Evolutionary conservation across 768 basidiomycete genomes (phyloP).

Genomic region (Leccinellum luteum): DNA sequence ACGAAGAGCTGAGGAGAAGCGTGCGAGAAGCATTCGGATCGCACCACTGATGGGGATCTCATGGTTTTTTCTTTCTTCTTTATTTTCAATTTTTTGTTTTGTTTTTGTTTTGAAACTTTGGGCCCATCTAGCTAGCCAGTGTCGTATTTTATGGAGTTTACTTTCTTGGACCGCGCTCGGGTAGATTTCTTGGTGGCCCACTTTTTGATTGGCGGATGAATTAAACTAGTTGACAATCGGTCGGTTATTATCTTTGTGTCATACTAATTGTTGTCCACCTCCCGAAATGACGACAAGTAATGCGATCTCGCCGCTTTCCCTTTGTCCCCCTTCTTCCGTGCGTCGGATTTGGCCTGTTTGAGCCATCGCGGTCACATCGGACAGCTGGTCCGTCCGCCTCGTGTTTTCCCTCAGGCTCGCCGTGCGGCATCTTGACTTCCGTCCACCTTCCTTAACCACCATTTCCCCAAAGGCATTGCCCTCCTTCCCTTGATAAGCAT

Average conservation of each 20-base stretch:
- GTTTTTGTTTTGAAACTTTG: neutral
- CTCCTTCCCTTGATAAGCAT: constrained; percentile 11
- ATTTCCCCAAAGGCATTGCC: neutral
- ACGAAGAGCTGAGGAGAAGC: constrained; percentile 78
- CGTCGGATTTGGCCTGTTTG: neutral
- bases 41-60: constrained; percentile 32
- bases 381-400: constrained; percentile 11
- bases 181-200: neutral
- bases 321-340: neutral
- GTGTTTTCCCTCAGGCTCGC: constrained; percentile 14
- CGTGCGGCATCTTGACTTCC: constrained; percentile 8
- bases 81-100: neutral
- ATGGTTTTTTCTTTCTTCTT: neutral
- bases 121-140: neutral
- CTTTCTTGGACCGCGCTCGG: neutral
- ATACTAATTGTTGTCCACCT: neutral
- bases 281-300: neutral
- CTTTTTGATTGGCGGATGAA: neutral
- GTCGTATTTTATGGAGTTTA: constrained; percentile 13
- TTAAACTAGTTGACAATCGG: neutral
- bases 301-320: neutral
- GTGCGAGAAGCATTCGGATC: constrained; percentile 80
- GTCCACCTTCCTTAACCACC: constrained; percentile 2
- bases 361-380: constrained; percentile 5
- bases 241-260: neutral